phyloP scores from a whole-genome alignment of 2,329 filamentous ascomycete species.

The Torrubiella hemipterigena region DNA sequence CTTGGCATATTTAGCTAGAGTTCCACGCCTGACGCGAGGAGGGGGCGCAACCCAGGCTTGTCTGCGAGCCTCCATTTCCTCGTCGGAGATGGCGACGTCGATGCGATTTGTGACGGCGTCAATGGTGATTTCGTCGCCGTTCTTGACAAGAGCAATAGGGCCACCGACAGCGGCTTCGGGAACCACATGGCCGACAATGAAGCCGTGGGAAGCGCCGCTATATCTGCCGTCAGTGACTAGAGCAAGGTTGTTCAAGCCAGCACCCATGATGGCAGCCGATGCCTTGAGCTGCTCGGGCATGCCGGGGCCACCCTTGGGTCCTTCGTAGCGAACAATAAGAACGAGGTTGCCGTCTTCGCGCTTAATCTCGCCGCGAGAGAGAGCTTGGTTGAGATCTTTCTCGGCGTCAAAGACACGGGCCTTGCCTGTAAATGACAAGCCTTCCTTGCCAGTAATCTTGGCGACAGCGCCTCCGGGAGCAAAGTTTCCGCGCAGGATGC shows the following conservation, averaged over 20 bases:
- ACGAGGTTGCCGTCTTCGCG: slow-evolving; percentile 62
- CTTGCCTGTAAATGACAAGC: slow-evolving; percentile 60
- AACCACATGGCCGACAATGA: slow-evolving; percentile 79
- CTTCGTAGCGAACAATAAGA: slow-evolving; percentile 84
- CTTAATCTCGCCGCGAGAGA: slow-evolving; percentile 53
- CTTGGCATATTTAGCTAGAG: slow-evolving; percentile 78
- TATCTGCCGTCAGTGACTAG: slow-evolving; percentile 67
- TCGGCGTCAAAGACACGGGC: slow-evolving; percentile 83
- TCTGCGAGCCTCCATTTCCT: slow-evolving; percentile 55
- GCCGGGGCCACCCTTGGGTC: slow-evolving; percentile 83
- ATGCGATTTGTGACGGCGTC: slow-evolving; percentile 74
- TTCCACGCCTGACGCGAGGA: slow-evolving; percentile 66
- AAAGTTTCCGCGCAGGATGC: slow-evolving; percentile 71
- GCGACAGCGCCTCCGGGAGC: slow-evolving; percentile 75
- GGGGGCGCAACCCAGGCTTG: slow-evolving; percentile 58
- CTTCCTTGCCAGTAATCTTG: slow-evolving; percentile 91
- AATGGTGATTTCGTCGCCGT: slow-evolving; percentile 78
- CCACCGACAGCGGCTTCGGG: slow-evolving; percentile 80
- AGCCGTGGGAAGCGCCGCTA: slow-evolving; percentile 73
- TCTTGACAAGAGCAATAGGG: slow-evolving; percentile 69
- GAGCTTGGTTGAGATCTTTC: slow-evolving; percentile 60
- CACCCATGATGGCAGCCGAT: slow-evolving; percentile 86
- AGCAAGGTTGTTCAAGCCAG: slow-evolving; percentile 65
- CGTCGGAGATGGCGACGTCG: slow-evolving; percentile 50
- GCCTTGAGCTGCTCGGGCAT: slow-evolving; percentile 96